These are phyloP conservation scores for Solanum pinnatisectum DNA, from an alignment of 257 asterid genomes.

Conservation along the genomic window DNA sequence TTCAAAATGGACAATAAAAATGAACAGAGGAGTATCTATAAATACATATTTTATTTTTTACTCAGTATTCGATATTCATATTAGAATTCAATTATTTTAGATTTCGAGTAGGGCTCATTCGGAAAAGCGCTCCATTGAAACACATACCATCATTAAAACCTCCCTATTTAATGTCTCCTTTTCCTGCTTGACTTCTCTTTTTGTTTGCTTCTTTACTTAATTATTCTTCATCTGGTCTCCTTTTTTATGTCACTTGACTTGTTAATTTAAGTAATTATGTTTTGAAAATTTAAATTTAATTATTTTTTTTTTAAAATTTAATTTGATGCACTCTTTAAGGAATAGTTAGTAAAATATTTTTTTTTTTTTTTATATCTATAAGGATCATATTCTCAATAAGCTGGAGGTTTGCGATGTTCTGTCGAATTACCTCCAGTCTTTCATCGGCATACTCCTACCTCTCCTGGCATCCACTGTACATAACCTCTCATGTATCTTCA, in stretches of 20 bases:
- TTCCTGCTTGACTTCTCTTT: background rate
- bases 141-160: background rate
- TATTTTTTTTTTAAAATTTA: too few species aligned
- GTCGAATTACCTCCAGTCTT: too few species aligned
- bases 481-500: background rate
- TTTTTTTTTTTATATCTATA: too few species aligned
- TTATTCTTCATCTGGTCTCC: background rate
- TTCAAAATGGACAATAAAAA: too few species aligned
- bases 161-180: background rate
- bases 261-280: background rate
- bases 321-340: background rate
- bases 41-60: background rate
- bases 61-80: rapidly evolving
- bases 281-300: background rate
- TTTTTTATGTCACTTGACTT: background rate
- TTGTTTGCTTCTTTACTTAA: background rate
- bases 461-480: too few species aligned
- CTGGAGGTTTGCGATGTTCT: background rate
- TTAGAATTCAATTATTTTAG: too few species aligned
- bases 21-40: background rate
- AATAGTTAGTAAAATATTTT: background rate
- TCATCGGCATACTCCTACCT: background rate
- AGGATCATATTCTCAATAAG: background rate
- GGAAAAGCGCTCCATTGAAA: background rate
- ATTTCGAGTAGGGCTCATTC: too few species aligned